Conservation (phyloP, 768 basidiomycete species). For the Rhodotorula toruloides region DNA sequence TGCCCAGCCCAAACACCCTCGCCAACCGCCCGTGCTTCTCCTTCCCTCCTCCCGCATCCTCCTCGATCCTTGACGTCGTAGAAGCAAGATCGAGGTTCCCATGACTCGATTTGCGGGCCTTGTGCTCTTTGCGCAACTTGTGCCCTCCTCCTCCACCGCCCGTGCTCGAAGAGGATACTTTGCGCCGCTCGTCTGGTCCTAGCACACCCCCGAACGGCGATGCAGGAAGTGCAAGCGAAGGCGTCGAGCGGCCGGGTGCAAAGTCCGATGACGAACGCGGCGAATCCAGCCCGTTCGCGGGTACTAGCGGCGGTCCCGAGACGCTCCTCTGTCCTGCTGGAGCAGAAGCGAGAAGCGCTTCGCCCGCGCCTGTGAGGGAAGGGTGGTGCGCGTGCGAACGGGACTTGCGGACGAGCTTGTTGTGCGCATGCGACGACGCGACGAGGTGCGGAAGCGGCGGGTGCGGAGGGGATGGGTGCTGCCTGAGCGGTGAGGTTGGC, state of each 20-base stretch:
- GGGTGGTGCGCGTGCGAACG: conserved; percentile 3
- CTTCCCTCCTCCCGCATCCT: not conserved
- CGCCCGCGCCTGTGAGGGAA: not conserved
- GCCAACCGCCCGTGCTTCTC: not conserved
- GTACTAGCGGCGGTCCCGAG: not conserved
- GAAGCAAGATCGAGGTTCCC: not conserved
- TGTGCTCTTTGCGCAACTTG: conserved; percentile 2
- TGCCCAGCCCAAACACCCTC: not conserved
- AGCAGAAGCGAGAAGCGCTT: not conserved
- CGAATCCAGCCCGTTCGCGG: not conserved
- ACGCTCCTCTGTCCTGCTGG: not conserved
- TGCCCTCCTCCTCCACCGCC: not conserved
- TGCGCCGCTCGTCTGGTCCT: no score
- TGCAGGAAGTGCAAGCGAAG: no score
- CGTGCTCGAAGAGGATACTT: no score
- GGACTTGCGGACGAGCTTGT: conserved; percentile 21
- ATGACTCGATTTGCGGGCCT: not conserved
- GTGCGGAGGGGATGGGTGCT: not conserved
- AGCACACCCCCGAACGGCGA: no score
- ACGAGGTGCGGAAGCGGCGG: not conserved
- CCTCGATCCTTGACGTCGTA: not conserved
- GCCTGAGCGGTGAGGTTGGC: not conserved
- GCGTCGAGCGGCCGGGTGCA: not conserved
- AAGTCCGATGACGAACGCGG: not conserved
- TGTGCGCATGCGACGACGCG: not conserved